Evolutionary conservation across 495 filamentous ascomycete species (phyloP).

Genomic region (Diplogelasinospora grovesii): DNA sequence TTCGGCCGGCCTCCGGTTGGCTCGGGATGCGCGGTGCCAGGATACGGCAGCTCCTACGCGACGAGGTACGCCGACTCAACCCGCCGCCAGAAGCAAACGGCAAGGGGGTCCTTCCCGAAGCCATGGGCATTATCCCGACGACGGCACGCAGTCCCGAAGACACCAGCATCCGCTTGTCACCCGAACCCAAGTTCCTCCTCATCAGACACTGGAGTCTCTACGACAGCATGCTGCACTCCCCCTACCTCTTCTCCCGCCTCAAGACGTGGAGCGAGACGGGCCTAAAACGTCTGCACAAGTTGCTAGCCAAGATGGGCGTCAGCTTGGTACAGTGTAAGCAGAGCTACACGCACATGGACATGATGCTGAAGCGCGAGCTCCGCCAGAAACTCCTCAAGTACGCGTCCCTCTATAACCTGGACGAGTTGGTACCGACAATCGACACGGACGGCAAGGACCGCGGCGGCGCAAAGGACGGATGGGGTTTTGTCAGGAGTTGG

Average conservation of each 20-base stretch:
- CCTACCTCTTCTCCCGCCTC: slow-evolving; percentile 85
- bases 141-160: slow-evolving; percentile 84
- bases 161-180: slow-evolving; percentile 84
- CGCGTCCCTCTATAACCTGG: slow-evolving; percentile 81
- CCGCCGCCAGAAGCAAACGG: slow-evolving; percentile 60
- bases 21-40: slow-evolving; percentile 74
- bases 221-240: slow-evolving; percentile 96
- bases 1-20: slow-evolving; percentile 61
- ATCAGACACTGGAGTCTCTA: slow-evolving; percentile 96
- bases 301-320: slow-evolving; percentile 97
- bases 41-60: slow-evolving; percentile 75
- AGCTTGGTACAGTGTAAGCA: slow-evolving; percentile 89
- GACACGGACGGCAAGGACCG: slow-evolving; percentile 51
- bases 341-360: slow-evolving; percentile 96
- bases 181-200: slow-evolving; percentile 88
- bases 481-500: slow-evolving; percentile 97
- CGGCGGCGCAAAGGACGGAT: slow-evolving; percentile 67
- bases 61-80: slow-evolving; percentile 92
- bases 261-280: slow-evolving; percentile 93
- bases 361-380: slow-evolving; percentile 85
- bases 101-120: slow-evolving; percentile 46
- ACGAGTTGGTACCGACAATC: slow-evolving; percentile 75
- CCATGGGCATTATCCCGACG: slow-evolving; percentile 74
- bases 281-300: slow-evolving; percentile 84
- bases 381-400: slow-evolving; percentile 83